Percentiles rank a stretch among this genome's conserved stretches.
phyloP scores from a whole-genome alignment of 2,329 filamentous ascomycete species.

The Sporothrix luriei region DNA sequence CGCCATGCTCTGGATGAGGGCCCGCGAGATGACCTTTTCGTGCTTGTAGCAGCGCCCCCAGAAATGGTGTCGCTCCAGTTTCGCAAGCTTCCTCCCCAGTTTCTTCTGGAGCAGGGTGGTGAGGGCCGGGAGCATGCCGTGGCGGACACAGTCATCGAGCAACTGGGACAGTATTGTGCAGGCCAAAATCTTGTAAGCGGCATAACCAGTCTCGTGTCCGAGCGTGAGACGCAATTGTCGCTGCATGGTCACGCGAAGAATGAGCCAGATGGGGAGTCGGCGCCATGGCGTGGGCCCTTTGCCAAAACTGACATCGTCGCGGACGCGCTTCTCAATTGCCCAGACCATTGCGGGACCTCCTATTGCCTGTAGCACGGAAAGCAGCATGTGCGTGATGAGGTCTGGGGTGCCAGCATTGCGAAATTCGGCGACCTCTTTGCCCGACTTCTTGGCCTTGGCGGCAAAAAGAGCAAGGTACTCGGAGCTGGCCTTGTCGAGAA shows the following conservation, averaged over 20 bases:
- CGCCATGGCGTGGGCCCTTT: slow-evolving; percentile 60
- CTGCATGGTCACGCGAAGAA: slow-evolving; percentile 61
- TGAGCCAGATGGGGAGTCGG: slow-evolving; percentile 63
- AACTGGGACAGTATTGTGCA: slow-evolving; percentile 51
- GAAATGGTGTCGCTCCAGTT: slow-evolving; percentile 49
- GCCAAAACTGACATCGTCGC: slow-evolving; percentile 62
- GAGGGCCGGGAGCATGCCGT: slow-evolving; percentile 37
- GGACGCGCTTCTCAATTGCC: slow-evolving; percentile 58
- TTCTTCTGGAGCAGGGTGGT: slow-evolving; percentile 52
- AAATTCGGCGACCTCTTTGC: slow-evolving; percentile 51
- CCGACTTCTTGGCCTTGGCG: slow-evolving; percentile 56
- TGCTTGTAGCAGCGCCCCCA: slow-evolving; percentile 30
- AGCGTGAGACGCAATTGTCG: slow-evolving; percentile 51
- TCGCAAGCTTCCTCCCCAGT: slow-evolving; percentile 59
- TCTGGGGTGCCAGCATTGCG: slow-evolving; percentile 61
- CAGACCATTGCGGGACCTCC: slow-evolving; percentile 47
- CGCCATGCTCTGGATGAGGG: neutral
- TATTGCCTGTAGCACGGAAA: slow-evolving; percentile 60
- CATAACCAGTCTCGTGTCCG: slow-evolving; percentile 48
- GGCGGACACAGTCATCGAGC: slow-evolving; percentile 45
- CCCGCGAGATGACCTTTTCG: slow-evolving; percentile 37
- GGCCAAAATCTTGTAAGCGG: slow-evolving; percentile 63
- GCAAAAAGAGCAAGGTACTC: slow-evolving; percentile 50
- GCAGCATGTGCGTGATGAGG: slow-evolving; percentile 61
- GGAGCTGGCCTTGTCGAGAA: slow-evolving; percentile 59